phyloP scores from a whole-genome alignment of 352 stramenopile genomes.

The Phytophthora pisi region DNA sequence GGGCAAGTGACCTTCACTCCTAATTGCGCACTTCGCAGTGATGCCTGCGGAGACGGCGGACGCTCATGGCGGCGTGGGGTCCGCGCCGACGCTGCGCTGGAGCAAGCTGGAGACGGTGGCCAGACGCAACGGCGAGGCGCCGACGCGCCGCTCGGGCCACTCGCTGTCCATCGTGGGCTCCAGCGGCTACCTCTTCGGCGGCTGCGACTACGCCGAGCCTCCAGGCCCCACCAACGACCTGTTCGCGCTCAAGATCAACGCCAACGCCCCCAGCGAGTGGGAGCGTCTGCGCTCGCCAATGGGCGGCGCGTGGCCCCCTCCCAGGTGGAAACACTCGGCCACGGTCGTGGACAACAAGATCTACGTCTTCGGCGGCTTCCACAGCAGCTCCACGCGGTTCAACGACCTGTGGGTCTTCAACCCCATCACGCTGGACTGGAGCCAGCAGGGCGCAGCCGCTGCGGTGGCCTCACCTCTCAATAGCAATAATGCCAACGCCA shows the following conservation, averaged over 20 bases:
- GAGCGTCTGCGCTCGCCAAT: constrained; percentile 59
- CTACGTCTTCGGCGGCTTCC: constrained; percentile 95
- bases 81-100: constrained; percentile 48
- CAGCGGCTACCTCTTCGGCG: constrained; percentile 93
- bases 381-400: constrained; percentile 85
- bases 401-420: constrained; percentile 98
- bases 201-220: constrained; percentile 86
- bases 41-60: constrained; percentile 5
- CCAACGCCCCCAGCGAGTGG: constrained; percentile 73
- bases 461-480: neutral
- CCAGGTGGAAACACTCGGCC: constrained; percentile 92
- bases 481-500: constrained; percentile 40
- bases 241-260: constrained; percentile 92
- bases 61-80: neutral
- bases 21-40: constrained; percentile 10
- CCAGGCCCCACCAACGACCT: constrained; percentile 94
- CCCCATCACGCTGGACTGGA: constrained; percentile 93
- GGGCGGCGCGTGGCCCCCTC: constrained; percentile 38
- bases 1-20: constrained; percentile 21
- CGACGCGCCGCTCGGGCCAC: constrained; percentile 92
- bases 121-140: constrained; percentile 81
- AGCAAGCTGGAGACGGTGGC: constrained; percentile 55
- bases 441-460: constrained; percentile 38
- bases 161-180: constrained; percentile 91
- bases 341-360: constrained; percentile 90